Conservation (phyloP, 176 grass and related monocot genomes). For the Aegilops sharonensis region DNA sequence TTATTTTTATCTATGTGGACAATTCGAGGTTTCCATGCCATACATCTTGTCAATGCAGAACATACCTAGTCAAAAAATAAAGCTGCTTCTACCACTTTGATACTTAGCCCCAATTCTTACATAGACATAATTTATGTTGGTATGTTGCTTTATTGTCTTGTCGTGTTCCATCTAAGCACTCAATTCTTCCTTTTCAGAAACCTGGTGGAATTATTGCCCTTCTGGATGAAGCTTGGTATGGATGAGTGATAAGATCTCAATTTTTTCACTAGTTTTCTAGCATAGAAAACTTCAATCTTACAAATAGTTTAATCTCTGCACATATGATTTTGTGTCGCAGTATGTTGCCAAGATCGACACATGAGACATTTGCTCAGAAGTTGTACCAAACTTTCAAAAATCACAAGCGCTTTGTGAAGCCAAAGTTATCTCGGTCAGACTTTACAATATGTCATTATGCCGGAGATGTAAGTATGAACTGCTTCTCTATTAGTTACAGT, state of each 20-base stretch:
- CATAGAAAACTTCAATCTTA: neutral
- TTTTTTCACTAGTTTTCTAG: constrained; percentile 27
- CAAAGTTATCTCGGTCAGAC: constrained; percentile 88
- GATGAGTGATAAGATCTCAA: constrained; percentile 23
- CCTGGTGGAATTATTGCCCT: constrained; percentile 97
- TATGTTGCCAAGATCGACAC: constrained; percentile 93
- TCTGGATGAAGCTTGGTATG: constrained; percentile 97
- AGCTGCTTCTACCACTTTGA: constrained; percentile 14
- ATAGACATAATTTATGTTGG: neutral
- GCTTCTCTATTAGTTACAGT: constrained; percentile 4
- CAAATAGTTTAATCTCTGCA: constrained; percentile 29
- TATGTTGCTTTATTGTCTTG: constrained; percentile 6
- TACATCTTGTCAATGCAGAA: neutral
- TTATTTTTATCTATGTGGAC: neutral
- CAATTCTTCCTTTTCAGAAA: constrained; percentile 67
- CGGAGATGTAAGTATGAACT: constrained; percentile 74
- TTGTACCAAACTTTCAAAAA: constrained; percentile 95
- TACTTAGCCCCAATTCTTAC: constrained; percentile 29
- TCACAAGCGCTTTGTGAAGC: constrained; percentile 81
- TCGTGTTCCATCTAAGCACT: constrained; percentile 11
- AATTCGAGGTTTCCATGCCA: neutral
- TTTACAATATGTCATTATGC: constrained; percentile 98
- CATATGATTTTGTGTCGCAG: constrained; percentile 47
- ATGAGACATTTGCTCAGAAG: constrained; percentile 98
- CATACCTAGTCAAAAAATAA: constrained; percentile 13